Evolutionary conservation across 192 early-diverging fungal species (phyloP), one percentile per base, ranked within the genome.

Genomic region (Pilaira anomala): DNA sequence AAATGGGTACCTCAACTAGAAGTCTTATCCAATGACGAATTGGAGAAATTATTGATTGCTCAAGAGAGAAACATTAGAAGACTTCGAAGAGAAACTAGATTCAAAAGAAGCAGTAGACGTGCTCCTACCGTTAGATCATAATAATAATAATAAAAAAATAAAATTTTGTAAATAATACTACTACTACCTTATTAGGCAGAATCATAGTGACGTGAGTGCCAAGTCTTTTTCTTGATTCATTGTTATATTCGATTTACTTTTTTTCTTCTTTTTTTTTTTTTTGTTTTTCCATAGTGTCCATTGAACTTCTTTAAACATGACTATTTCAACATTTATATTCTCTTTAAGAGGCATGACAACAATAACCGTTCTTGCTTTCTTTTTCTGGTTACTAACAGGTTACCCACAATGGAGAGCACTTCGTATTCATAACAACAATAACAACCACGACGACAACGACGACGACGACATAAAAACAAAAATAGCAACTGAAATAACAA

Each of bases 21-120:
- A 14, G 73, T 75, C n/a, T 59, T 87, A 14, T 78, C 83, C 0
- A 73, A 78, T 45, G 85, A 87, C 19, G 85, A 84, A 58, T 68
- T 83, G 13, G 85, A 87, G 65, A 84, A 83, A 62, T 67, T 84
- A 26, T 46, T 83, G 48, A 70, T 84, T 25, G 78, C 78, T 51
- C 68, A 78, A 41, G 85, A 87, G 24, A 72, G 83, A 50, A 83
- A 74, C 26, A 79, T 83, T 57, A 65, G 85, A 54, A 50, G 62
- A 19, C 36, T 63, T 36, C 49, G 62, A 12, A 50, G 62, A 53
- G 62, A 63, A 63, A 63, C 62, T 26, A 36, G 62, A 18, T 63
- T 63, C 24, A 63, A 63, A 28, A 28, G 62, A 14, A 53, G 50
- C 24, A 63, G 62, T 53, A 49, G 62, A 40, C 62, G 62, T 28